Conservation (phyloP, 176 grass and related monocot genomes). For the Bothriochloa decipiens region DNA sequence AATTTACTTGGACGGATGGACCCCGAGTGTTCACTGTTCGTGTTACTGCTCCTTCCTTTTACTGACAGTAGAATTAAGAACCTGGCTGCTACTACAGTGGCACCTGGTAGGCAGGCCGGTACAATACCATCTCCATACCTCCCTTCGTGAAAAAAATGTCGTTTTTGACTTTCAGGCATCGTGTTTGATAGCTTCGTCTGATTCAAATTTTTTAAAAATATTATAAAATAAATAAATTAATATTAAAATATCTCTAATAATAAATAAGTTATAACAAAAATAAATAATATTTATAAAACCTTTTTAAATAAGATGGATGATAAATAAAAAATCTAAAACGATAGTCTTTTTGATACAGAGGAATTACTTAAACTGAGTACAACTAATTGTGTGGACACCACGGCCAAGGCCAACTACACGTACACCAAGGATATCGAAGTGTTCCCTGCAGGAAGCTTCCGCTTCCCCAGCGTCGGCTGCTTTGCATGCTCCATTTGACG, state of each 20-base stretch:
- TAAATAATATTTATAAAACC: too few species aligned
- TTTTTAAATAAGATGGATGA: too few species aligned
- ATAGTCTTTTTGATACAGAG: too few species aligned
- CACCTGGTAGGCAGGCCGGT: background rate
- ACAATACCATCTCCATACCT: background rate
- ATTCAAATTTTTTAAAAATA: too few species aligned
- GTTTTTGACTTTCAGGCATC: too few species aligned
- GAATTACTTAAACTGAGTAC: background rate
- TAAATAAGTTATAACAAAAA: too few species aligned
- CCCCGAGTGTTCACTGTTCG: background rate
- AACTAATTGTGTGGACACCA: background rate
- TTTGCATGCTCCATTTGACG: constrained; percentile 9
- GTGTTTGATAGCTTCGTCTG: too few species aligned
- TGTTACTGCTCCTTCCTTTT: background rate
- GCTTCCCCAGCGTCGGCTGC: constrained; percentile 33
- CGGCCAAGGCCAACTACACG: constrained; percentile 31
- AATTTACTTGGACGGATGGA: background rate
- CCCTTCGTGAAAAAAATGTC: too few species aligned
- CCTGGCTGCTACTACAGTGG: background rate
- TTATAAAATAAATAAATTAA: too few species aligned
- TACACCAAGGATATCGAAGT: constrained; percentile 27
- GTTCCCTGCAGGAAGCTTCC: constrained; percentile 47
- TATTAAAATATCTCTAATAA: too few species aligned
- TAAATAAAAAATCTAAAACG: too few species aligned
- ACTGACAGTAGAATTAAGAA: background rate